Evolutionary conservation across 768 basidiomycete genomes (phyloP).

Genomic region (Mycena crocata): DNA sequence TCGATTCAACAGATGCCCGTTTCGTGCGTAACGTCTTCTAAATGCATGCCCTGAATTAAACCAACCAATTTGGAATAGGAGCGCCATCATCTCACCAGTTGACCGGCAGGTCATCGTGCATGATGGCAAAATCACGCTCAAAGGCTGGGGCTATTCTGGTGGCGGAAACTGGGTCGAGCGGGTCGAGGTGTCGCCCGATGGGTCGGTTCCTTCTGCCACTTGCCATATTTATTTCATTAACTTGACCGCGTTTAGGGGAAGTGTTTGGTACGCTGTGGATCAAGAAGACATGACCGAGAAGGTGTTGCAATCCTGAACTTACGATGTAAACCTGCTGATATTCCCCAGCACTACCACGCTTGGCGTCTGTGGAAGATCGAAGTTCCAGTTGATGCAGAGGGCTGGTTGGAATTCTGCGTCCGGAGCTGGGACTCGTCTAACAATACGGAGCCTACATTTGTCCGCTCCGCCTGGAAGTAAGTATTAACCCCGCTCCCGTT

Average conservation of each 20-base stretch:
- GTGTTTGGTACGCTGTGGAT: conserved; percentile 62
- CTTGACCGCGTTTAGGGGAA: conserved; percentile 48
- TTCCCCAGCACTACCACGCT: conserved; percentile 61
- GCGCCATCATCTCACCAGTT: conserved; percentile 58
- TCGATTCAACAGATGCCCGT: conserved; percentile 71
- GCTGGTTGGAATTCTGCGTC: conserved; percentile 67
- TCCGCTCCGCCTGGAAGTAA: conserved; percentile 67
- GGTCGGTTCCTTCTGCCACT: conserved; percentile 43
- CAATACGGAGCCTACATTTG: conserved; percentile 67
- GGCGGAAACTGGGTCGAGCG: conserved; percentile 67
- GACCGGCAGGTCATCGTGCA: conserved; percentile 62
- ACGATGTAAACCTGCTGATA: neutral
- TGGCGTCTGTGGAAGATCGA: conserved; percentile 67
- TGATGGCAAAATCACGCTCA: conserved; percentile 57
- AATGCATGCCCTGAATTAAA: neutral
- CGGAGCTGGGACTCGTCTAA: conserved; percentile 69
- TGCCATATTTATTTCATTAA: neutral
- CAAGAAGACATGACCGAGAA: conserved; percentile 62
- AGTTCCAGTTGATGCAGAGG: conserved; percentile 64
- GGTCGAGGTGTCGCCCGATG: conserved; percentile 65
- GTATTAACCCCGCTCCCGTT: conserved; percentile 29
- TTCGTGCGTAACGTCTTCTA: conserved; percentile 51
- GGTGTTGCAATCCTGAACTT: conserved; percentile 35
- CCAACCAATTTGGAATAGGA: conserved; percentile 44
- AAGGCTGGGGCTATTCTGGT: conserved; percentile 58